Conservation (phyloP, 495 filamentous ascomycete genomes). For the Lepidopterella palustris region DNA sequence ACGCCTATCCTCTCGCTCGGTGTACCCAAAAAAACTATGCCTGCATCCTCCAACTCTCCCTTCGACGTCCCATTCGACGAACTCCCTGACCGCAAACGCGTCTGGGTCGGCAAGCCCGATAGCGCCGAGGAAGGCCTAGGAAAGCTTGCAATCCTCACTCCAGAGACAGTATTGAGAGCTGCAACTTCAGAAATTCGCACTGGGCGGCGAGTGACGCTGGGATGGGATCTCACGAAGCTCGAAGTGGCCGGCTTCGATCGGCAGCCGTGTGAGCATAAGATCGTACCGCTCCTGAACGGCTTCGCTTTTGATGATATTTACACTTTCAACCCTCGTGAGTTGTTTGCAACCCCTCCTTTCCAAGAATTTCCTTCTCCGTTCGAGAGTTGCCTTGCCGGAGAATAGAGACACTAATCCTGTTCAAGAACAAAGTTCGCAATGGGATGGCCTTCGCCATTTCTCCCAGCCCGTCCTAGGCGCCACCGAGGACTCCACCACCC, state of each 20-base stretch:
- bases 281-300: constrained; percentile 1
- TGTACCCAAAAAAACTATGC: neutral
- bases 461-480: neutral
- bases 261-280: constrained; percentile 1
- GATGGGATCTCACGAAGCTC: constrained; percentile 9
- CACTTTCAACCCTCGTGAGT: neutral
- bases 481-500: neutral
- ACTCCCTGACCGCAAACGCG: constrained; percentile 1
- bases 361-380: too few relatives aligned
- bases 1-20: neutral
- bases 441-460: neutral
- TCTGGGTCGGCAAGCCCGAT: constrained; percentile 6
- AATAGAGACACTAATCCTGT: neutral
- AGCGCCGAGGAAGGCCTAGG: constrained; percentile 17
- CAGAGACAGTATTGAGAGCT: constrained; percentile 10
- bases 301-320: constrained; percentile 1
- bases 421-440: neutral
- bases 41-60: neutral
- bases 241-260: constrained; percentile 6
- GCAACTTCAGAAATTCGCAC: constrained; percentile 12
- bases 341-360: neutral
- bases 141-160: constrained; percentile 12
- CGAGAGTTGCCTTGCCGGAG: too few relatives aligned
- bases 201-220: constrained; percentile 7
- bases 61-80: constrained; percentile 3